Evolutionary conservation across 2,329 filamentous ascomycete genomes (phyloP).

Genomic region (Lachnellula cervina): DNA sequence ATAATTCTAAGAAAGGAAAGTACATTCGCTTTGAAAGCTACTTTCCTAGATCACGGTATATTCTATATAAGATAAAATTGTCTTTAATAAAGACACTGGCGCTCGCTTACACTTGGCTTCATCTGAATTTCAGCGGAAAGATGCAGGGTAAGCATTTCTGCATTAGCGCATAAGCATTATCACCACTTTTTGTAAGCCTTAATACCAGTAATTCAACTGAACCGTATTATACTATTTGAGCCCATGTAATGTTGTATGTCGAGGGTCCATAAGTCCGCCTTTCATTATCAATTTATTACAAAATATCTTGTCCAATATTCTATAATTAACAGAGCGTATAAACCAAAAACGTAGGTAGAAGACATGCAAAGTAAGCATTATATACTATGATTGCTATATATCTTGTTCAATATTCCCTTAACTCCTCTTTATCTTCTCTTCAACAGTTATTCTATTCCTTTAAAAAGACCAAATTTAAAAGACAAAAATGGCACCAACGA

Average conservation of each 20-base stretch:
- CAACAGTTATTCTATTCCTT: neutral
- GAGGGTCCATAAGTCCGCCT: neutral
- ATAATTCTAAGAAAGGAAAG: too few relatives aligned
- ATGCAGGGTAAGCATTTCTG: neutral
- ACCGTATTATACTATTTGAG: too few relatives aligned
- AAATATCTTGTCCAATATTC: neutral
- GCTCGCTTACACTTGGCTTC: neutral
- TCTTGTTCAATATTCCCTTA: neutral
- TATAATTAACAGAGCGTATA: neutral
- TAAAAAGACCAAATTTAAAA: neutral
- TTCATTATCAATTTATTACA: neutral
- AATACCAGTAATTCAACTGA: neutral
- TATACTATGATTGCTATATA: neutral
- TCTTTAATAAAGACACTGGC: too few relatives aligned
- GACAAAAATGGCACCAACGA: neutral
- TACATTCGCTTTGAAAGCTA: too few relatives aligned
- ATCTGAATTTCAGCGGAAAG: neutral
- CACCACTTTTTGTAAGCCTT: neutral
- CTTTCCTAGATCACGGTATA: too few relatives aligned
- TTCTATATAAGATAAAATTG: too few relatives aligned
- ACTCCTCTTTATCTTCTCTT: neutral
- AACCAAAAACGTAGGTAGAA: neutral
- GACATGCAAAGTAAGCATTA: neutral
- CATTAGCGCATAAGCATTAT: neutral
- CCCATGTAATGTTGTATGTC: neutral